These are phyloP conservation scores for Talaromyces wortmannii DNA, from an alignment of 495 filamentous ascomycete species.

Conservation along the genomic window DNA sequence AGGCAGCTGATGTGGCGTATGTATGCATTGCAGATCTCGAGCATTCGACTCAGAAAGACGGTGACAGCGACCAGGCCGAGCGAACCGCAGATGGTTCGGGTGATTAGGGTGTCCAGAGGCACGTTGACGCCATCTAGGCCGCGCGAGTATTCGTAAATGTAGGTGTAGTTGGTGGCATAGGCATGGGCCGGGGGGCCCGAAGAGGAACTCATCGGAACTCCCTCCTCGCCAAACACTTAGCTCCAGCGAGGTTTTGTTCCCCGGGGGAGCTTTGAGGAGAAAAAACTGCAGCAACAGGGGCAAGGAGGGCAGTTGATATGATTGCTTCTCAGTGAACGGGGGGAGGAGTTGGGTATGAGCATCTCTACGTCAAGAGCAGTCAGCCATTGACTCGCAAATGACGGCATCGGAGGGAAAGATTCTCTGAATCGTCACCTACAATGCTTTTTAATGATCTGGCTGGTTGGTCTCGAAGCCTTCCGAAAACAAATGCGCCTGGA, in stretches of 20 bases:
- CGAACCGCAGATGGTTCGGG: slow-evolving; percentile 36
- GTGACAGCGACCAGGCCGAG: slow-evolving; percentile 42
- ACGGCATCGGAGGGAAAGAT: neutral
- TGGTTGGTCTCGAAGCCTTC: neutral
- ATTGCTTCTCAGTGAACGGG: too few species aligned
- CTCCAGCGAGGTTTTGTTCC: too few species aligned
- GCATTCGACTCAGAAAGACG: slow-evolving; percentile 49
- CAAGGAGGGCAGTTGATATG: too few species aligned
- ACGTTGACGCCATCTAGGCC: slow-evolving; percentile 37
- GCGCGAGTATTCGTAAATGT: slow-evolving; percentile 37
- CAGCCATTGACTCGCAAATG: neutral
- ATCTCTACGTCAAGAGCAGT: neutral
- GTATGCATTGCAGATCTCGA: slow-evolving; percentile 57
- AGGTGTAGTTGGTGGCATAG: slow-evolving; percentile 30
- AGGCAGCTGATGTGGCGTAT: slow-evolving; percentile 68
- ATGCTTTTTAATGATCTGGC: neutral
- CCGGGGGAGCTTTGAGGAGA: neutral
- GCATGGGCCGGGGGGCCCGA: slow-evolving; percentile 22
- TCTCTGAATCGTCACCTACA: neutral
- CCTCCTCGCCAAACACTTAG: neutral
- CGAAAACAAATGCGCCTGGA: neutral
- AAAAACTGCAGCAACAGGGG: neutral
- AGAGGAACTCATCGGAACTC: slow-evolving; percentile 27
- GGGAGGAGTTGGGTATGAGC: neutral
- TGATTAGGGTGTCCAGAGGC: slow-evolving; percentile 33